phyloP scores from a whole-genome alignment of 371 early-diverging fungal species.

The Apophysomyces elegans region DNA sequence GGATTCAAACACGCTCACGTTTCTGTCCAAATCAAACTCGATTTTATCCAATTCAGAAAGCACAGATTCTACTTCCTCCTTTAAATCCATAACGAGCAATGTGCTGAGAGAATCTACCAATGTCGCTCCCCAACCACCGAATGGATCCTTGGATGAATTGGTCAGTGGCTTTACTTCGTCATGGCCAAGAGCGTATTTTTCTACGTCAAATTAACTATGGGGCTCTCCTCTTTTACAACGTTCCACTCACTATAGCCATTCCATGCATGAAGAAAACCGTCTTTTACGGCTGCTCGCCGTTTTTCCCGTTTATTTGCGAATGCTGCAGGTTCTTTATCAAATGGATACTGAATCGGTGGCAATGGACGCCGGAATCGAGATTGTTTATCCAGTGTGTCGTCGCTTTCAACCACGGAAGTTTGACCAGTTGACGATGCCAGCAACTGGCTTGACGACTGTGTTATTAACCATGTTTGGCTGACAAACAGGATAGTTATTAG shows the following conservation, averaged over 20 bases:
- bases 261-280: slow-evolving; percentile 23
- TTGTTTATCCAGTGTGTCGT: background rate
- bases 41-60: slow-evolving; percentile 57
- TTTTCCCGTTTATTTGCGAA: slow-evolving; percentile 25
- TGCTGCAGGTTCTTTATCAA: slow-evolving; percentile 18
- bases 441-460: slow-evolving; percentile 20
- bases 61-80: slow-evolving; percentile 69
- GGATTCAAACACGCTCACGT: slow-evolving; percentile 84
- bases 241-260: slow-evolving; percentile 4
- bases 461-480: slow-evolving; percentile 17
- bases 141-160: slow-evolving; percentile 57
- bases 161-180: slow-evolving; percentile 62
- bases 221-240: background rate
- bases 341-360: slow-evolving; percentile 21
- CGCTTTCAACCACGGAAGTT: slow-evolving; percentile 20
- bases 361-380: slow-evolving; percentile 6
- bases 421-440: slow-evolving; percentile 17
- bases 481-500: background rate
- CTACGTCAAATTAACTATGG: slow-evolving; percentile 8
- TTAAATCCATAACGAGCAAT: slow-evolving; percentile 75
- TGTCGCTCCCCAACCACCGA: slow-evolving; percentile 79
- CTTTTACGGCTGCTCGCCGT: slow-evolving; percentile 36
- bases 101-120: slow-evolving; percentile 87
- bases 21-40: slow-evolving; percentile 40
- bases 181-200: slow-evolving; percentile 56